Base-by-base conservation (phyloP, 2,329 filamentous ascomycete species). In the Cryphonectria nitschkei region DNA sequence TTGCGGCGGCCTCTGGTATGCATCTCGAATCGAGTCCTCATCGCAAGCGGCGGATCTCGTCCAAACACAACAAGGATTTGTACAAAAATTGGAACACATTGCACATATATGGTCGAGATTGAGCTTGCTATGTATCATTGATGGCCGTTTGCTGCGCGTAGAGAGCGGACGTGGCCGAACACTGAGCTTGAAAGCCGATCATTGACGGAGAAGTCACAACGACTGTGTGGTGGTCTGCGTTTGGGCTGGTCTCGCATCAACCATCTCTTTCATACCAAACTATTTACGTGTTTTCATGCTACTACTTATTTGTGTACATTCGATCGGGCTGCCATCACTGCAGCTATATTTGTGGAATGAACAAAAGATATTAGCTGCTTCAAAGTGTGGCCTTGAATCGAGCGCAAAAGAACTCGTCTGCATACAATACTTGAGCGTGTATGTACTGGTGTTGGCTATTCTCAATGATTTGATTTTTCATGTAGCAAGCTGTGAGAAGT, bases 101-200 rank as follows among this genome's bases (percentile, higher is more conserved):
- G 9, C 58, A 67, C 64, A 39, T 29, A 46, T 22, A 14, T n/a
- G 65, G n/a, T 58, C 43, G 50, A 41, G 54, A 56, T 62, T 56
- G 60, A 67, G 34, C 58, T 61, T 65, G 60, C 19, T 22, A 61
- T 19, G 62, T 14, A 22, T 5, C 19, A 3, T 11, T 34, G 5
- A 37, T 32, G 16, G 32, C 56, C 16, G 56, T 0, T n/a, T 60
- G 3, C 29, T 58, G 37, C 3, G 29, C 11, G 64, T 70, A 60
- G 69, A 68, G 32, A 22, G 52, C 69, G 69, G 69, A 70, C 65
- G 68, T 60, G 69, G 69, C 69, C 69, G 69, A 54, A 39, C 2
- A 39, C 7, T 26, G 26, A 54, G 26, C 37, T 11, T 22, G 16
- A 61, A 29, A 7, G 22, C 7, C 6, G n/a, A n/a, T 26, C 16